Evolutionary conservation across 768 basidiomycete genomes (phyloP).

Genomic region (Pisolithus marmoratus): DNA sequence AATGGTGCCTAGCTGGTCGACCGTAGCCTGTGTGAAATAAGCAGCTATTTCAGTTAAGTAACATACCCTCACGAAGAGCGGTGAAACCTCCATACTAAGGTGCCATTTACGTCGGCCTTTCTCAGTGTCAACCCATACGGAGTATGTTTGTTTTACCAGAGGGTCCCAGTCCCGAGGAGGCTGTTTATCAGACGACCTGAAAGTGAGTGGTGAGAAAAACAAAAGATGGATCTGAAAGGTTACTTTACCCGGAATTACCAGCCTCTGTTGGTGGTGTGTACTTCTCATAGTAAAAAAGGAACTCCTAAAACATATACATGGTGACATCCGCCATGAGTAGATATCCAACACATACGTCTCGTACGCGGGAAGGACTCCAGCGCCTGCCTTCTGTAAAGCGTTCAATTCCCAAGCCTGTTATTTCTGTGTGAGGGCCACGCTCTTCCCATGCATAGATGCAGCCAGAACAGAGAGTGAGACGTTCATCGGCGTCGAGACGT

Average conservation of each 20-base stretch:
- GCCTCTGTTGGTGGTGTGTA: conserved; percentile 46
- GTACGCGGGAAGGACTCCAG: conserved; percentile 80
- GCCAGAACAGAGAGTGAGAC: conserved; percentile 42
- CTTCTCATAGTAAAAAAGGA: conserved; percentile 81
- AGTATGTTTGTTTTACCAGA: conserved; percentile 81
- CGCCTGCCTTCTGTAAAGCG: conserved; percentile 79
- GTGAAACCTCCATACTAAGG: conserved; percentile 48
- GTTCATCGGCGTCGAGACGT: conserved; percentile 73
- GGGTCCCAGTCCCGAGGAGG: conserved; percentile 61
- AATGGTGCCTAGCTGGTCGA: conserved; percentile 65
- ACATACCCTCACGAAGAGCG: conserved; percentile 2
- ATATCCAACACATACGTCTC: conserved; percentile 50
- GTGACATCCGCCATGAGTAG: not conserved
- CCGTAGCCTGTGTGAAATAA: conserved; percentile 74
- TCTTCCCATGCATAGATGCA: conserved; percentile 67
- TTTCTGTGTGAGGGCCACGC: conserved; percentile 64
- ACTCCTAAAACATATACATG: conserved; percentile 46
- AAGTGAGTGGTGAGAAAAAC: conserved; percentile 6
- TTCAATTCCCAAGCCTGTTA: conserved; percentile 77
- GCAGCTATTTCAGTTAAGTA: conserved; percentile 50
- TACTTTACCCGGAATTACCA: conserved; percentile 36
- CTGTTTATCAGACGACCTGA: conserved; percentile 39
- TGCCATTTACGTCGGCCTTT: conserved; percentile 76
- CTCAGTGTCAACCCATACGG: conserved; percentile 65
- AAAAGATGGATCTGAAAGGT: conserved; percentile 7